Base-by-base conservation (phyloP, 1,284 basidiomycete species). In the Prillingera fragicola region DNA sequence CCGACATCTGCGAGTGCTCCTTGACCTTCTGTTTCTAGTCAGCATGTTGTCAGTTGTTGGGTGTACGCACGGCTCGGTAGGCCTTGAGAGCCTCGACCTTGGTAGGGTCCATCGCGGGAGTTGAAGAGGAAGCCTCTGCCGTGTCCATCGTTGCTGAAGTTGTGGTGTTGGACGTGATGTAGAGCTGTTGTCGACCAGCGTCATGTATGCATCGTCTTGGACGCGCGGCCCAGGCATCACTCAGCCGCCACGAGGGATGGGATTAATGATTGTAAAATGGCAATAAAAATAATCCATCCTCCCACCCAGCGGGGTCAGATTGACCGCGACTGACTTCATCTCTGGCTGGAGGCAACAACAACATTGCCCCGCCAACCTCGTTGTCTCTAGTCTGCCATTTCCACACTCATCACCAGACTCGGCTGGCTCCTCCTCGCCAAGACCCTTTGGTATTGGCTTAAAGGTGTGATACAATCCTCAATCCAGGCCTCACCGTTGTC, bases 21-120 rank as follows among this genome's bases (percentile, higher is more conserved):
- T 81, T 81, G 79, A 92, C 83, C 87, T 92, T 94, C 89, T 94
- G 59, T 27, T 7, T n/a, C n/a, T n/a, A n/a, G n/a, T n/a, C n/a
- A n/a, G n/a, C n/a, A 17, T 13, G 23, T 13, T 23, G 45, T 59
- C 43, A 62, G 57, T 37, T 33, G 2, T 5, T 25, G 5, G 2
- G 8, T 17, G 2, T 10, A 43, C 69, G 28, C 29, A 73, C 73
- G 33, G 63, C 52, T 54, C 73, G 61, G 56, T 74, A 75, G 10
- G 61, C 66, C 32, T 64, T 62, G 50, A 74, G 57, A 10, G 72
- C 73, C 32, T 70, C 64, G 39, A 69, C 58, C 57, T 71, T 73
- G 25, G 55, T 64, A n/a, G 60, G 49, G 13, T 62, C 61, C 50
- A 68, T 62, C 14, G 55, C 59, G n/a, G 53, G 41, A 0, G 53